Base-by-base conservation (phyloP, 345 rosid species). In the Syzygium oleosum region DNA sequence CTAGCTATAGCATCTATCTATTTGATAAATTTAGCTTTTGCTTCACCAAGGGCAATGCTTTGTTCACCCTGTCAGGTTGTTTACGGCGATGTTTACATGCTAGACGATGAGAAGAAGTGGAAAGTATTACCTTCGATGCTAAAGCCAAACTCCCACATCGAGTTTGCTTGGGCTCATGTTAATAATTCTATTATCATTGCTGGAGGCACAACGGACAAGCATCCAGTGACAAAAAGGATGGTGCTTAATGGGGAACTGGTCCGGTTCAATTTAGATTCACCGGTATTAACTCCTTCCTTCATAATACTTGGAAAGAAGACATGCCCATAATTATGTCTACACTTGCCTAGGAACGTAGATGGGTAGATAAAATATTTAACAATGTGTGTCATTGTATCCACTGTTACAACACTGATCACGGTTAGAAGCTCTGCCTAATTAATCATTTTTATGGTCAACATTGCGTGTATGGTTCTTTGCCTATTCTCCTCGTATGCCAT, bases 191-290 rank as follows among this genome's bases (percentile, higher is more conserved):
- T 96, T 41, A 92, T 98, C 58, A 92, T 98, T 53, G 95, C 92
- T 77, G 99, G 99, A 91, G 99, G 99, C 92, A 95, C 99, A 49
- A 96, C 98, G 53, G 99, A 96, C 87, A 98, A 96, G 90, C 99
- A 98, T 90, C 99, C 98, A 51, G 85, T 90, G 86, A 98, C 99
- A 59, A 98, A 98, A 90, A 95, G 87, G 93, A 98, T 98, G 98
- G 93, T 98, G 92, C 94, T 98, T 51, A 93, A 93, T 15, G 97
- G 98, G 46, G 99, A 98, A 93, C 88, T 98, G 46, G 91, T 98
- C 90, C 98, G 87, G 92, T 96, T 98, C 54, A 94, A 98, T 94
- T 90, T 98, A 52, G 88, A 92, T 85, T 95, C 95, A 87, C 61
- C 89, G 98, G 99, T 96, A 96, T 63, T 52, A n/a, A 52, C 19